Base-by-base conservation (phyloP, 192 early-diverging fungal genomes). In the Backusella mclennaniae region DNA sequence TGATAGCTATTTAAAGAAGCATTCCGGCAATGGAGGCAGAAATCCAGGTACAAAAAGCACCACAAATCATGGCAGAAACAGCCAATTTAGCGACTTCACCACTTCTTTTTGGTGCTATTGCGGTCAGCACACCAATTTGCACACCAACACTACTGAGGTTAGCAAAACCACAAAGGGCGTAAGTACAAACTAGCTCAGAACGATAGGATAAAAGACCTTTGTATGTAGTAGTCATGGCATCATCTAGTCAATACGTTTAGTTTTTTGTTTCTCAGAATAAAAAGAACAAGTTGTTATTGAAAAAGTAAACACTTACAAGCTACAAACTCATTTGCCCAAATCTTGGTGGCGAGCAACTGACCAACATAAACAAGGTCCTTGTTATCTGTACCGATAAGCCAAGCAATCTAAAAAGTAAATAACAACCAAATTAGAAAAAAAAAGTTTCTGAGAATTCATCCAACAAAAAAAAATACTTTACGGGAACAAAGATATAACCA, bases 281-380 rank as follows among this genome's bases (percentile, higher is more conserved):
- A 63, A 29, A 4, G 23, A 44, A 49, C 0, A 29, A 23, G 11
- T 3, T 29, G 23, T 29, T 63, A 63, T 63, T 23, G 29, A 63
- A 56, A 56, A 56, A 52, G 19, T 26, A 87, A 35, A 71, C 73
- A 39, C 1, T 77, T 38, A 83, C 93, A 97, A 4, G 92, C 96
- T 15, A 91, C 91, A 80, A 97, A 95, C 87, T 97, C 96, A 84
- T 96, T 97, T 59, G 91, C 86, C 79, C 94, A 82, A 71, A 95
- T 89, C 86, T 95, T 95, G 53, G 88, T 89, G 12, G 81, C 77
- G 89, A 84, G 92, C 59, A 95, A 77, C 71, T 88, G 86, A 63
- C 90, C 92, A 23, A 92, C 91, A 36, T 56, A 73, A 38, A 90
- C 84, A 41, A 87, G 69, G 53, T 87, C 84, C 3, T 23, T 21